Base-by-base conservation (phyloP, 495 filamentous ascomycete genomes). In the Penicillium paradoxum region DNA sequence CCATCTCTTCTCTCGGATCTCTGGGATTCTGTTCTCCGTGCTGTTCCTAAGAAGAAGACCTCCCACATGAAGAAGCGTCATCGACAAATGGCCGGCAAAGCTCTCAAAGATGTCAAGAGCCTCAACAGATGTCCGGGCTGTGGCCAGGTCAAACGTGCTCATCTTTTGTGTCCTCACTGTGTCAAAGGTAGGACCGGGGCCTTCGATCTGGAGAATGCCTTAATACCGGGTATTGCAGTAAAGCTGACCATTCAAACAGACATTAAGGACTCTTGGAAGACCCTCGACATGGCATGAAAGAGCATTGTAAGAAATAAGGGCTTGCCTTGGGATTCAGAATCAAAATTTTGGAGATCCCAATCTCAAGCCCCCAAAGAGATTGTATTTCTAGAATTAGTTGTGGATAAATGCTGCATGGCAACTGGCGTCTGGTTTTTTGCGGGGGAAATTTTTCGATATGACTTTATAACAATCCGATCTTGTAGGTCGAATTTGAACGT, bases 41-140 rank as follows among this genome's bases (percentile, higher is more conserved):
- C 93, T 4, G 93, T 96, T 6, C 93, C 93, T 9, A 99, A 99
- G 80, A 97, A 96, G 74, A 99, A 97, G 82, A 95, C 91, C 9
- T 96, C 92, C 21, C 88, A 99, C 70, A 89, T 88, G 79, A 97
- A 95, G 79, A 95, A 88, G 75, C 85, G 93, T 55, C 85, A 89
- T 61, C 81, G 95, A 59, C 90, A 92, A 59, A 84, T 97, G 83
- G 92, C 90, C 15, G 92, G 92, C 60, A 97, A 97, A 70, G 90
- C 82, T 34, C 74, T 97, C 63, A 88, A 92, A 76, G 93, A 97
- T 64, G 83, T 95, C 18, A 92, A 84, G 45, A 77, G 79, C 33
- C 74, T 99, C 58, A 91, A 87, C 69, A 88, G 82, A 62, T 99
- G 93, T 63, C 84, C 92, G 1, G 87, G 83, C 13, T 99, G 93